Conservation (phyloP, 2,329 filamentous ascomycete species). For the Trichoderma sp. region DNA sequence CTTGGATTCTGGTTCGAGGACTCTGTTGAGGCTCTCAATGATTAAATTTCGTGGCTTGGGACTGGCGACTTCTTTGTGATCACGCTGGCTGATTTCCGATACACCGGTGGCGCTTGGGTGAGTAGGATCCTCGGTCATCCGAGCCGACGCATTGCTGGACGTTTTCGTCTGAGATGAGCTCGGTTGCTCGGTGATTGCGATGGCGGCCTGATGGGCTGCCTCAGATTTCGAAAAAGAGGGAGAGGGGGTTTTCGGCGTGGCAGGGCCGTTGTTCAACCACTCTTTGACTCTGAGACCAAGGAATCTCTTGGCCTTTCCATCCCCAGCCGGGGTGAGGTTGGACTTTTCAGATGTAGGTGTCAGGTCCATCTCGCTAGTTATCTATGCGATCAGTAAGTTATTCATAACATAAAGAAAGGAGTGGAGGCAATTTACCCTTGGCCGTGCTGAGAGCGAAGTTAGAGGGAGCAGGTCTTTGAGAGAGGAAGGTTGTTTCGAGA, state of each 20-base stretch:
- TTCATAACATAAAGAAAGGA: background rate
- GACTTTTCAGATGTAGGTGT: background rate
- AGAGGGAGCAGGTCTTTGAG: background rate
- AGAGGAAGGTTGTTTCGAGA: background rate
- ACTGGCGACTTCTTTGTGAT: background rate
- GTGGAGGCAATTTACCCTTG: background rate
- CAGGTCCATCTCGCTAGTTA: background rate
- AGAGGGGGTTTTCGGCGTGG: background rate
- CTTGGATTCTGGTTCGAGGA: background rate
- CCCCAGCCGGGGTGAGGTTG: background rate
- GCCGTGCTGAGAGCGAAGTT: background rate
- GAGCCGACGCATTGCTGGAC: background rate
- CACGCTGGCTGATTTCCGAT: background rate
- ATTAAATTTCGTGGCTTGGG: background rate
- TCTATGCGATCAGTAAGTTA: background rate
- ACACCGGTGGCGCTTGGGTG: background rate
- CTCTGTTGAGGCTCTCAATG: background rate
- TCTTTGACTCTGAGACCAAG: background rate
- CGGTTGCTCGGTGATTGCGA: background rate
- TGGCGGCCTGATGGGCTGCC: background rate
- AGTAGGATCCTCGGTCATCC: background rate
- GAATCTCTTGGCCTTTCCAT: background rate
- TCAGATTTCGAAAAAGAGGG: background rate
- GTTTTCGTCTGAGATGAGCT: background rate
- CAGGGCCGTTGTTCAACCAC: slow-evolving; percentile 2